A percentile compares a stretch with the other conserved stretches of the same genome.
phyloP scores from a whole-genome alignment of 176 grass and related monocot genomes.

The Raddia distichophylla region DNA sequence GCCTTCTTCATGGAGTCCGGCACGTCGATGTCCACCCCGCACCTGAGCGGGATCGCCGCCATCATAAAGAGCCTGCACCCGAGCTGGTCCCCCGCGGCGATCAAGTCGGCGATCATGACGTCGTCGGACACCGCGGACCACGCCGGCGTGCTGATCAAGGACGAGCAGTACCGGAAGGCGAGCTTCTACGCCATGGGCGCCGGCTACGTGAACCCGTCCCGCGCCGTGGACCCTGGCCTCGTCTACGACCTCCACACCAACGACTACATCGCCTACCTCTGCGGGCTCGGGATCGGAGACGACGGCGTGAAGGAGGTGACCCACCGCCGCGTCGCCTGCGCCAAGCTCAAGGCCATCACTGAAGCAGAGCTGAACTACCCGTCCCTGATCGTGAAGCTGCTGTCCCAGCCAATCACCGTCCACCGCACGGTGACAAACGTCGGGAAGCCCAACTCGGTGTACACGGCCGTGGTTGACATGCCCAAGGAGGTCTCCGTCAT shows the following conservation, averaged over 20 bases:
- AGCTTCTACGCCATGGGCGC: constrained; percentile 67
- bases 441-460: constrained; percentile 45
- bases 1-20: constrained; percentile 76
- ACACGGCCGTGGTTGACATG: constrained; percentile 60
- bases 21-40: constrained; percentile 77
- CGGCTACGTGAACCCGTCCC: constrained; percentile 71
- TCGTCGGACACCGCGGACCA: constrained; percentile 42
- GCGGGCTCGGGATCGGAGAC: constrained; percentile 47
- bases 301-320: constrained; percentile 50
- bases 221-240: constrained; percentile 61
- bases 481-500: constrained; percentile 50
- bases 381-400: constrained; percentile 55
- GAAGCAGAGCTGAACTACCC: constrained; percentile 78
- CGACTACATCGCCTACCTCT: constrained; percentile 68
- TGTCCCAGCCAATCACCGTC: constrained; percentile 47
- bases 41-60: constrained; percentile 70
- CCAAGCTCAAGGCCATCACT: constrained; percentile 38
- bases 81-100: constrained; percentile 60
- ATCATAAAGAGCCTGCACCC: constrained; percentile 70
- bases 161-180: constrained; percentile 58
- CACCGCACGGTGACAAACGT: constrained; percentile 69
- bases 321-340: constrained; percentile 36
- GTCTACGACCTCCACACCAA: constrained; percentile 61
- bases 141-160: constrained; percentile 52
- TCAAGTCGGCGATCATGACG: constrained; percentile 85